Conservation (phyloP, 2,329 filamentous ascomycete species). For the Tetracladium maxilliforme region DNA sequence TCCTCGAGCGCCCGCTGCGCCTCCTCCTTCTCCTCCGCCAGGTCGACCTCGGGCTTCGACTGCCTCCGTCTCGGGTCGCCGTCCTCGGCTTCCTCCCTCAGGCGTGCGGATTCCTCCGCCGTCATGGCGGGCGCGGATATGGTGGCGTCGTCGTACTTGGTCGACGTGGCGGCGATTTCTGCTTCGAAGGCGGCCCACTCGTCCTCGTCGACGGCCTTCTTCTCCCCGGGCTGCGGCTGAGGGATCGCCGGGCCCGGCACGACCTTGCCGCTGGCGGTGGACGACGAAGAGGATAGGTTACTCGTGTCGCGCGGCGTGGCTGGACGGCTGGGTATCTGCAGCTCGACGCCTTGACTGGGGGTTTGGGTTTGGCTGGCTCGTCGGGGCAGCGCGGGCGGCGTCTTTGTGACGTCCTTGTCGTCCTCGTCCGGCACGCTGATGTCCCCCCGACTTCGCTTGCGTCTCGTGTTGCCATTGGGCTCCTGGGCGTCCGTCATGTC, state of each 20-base stretch:
- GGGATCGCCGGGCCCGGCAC: slow-evolving; percentile 4
- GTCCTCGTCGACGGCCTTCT: slow-evolving; percentile 45
- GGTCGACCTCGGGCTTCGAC: slow-evolving; percentile 36
- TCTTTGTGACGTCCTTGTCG: too few species aligned
- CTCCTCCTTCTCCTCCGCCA: slow-evolving; percentile 61
- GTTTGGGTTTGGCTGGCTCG: background rate
- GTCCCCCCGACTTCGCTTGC: too few species aligned
- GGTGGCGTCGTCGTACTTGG: slow-evolving; percentile 28
- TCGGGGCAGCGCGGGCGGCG: too few species aligned
- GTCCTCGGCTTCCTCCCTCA: slow-evolving; percentile 32
- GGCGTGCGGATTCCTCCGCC: slow-evolving; percentile 43
- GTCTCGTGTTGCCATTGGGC: too few species aligned
- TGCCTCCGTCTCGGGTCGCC: slow-evolving; percentile 28
- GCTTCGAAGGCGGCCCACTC: slow-evolving; percentile 84
- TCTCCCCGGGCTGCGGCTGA: slow-evolving; percentile 1
- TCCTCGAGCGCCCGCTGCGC: slow-evolving; percentile 57
- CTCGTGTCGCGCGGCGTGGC: slow-evolving; percentile 36
- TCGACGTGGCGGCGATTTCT: slow-evolving; percentile 44
- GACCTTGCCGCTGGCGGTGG: background rate
- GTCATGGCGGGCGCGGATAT: slow-evolving; percentile 58
- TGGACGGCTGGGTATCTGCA: slow-evolving; percentile 48
- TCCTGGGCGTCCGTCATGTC: too few species aligned
- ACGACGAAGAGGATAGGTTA: too few species aligned
- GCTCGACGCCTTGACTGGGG: slow-evolving; percentile 31
- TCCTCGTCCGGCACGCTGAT: too few species aligned